Evolutionary conservation across 2,329 filamentous ascomycete genomes (phyloP).

Genomic region (Cordyceps militaris): DNA sequence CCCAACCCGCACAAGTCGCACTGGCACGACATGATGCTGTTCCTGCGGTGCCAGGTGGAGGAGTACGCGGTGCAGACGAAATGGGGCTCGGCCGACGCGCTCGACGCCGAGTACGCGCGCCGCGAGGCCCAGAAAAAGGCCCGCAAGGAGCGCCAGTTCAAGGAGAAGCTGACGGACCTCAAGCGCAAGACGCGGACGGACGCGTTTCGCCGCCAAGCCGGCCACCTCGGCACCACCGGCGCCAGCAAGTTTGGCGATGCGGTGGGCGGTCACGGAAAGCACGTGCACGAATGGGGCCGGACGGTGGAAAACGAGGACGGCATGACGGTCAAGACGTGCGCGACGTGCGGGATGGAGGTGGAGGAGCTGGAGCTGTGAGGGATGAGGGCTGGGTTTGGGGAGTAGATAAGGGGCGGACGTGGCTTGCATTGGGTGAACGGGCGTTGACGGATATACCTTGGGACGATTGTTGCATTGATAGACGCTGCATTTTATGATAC

Average conservation of each 20-base stretch:
- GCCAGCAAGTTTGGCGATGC: conserved; percentile 68
- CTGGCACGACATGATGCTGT: conserved; percentile 99
- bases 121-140: conserved; percentile 74
- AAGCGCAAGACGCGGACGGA: conserved; percentile 93
- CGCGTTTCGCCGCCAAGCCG: conserved; percentile 68
- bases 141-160: conserved; percentile 86
- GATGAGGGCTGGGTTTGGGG: background rate
- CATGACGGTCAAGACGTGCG: conserved; percentile 73
- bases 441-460: conserved; percentile 6
- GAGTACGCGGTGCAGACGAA: conserved; percentile 85
- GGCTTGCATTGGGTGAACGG: background rate
- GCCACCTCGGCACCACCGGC: conserved; percentile 45
- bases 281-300: conserved; percentile 83
- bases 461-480: background rate
- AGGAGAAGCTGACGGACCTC: conserved; percentile 76
- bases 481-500: background rate
- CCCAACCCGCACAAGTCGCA: conserved; percentile 94
- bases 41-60: conserved; percentile 87
- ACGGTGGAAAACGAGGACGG: conserved; percentile 64
- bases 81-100: conserved; percentile 79
- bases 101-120: conserved; percentile 83
- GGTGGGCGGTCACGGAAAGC: conserved; percentile 58
- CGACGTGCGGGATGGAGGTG: conserved; percentile 70
- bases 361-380: conserved; percentile 63
- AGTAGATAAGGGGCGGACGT: background rate